Conservation (phyloP, 306 rosid species). For the Cucurbita pepo region DNA sequence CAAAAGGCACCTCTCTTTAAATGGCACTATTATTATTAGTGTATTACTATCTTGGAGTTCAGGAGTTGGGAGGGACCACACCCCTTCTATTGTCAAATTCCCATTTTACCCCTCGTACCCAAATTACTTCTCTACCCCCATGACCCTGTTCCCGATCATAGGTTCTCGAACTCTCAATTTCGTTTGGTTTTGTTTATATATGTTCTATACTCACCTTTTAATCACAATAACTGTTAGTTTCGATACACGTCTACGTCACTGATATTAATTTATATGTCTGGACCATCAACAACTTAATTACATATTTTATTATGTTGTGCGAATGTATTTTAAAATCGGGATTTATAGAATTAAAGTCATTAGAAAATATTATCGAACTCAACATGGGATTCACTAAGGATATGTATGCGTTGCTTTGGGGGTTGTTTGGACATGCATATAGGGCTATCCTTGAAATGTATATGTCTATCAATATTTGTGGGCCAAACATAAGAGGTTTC, state of each 20-base stretch:
- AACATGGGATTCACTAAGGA: not conserved
- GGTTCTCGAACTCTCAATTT: not conserved
- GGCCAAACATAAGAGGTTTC: constrained; percentile 6
- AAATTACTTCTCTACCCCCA: not conserved
- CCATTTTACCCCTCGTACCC: too few species aligned
- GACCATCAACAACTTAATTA: too few species aligned
- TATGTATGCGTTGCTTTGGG: not conserved
- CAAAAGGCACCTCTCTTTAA: not conserved
- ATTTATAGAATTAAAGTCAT: not conserved
- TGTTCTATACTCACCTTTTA: too few species aligned
- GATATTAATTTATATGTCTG: too few species aligned
- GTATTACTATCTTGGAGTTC: too few species aligned
- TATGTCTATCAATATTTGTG: not conserved
- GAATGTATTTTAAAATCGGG: not conserved
- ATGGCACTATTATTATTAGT: not conserved
- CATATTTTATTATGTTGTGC: too few species aligned
- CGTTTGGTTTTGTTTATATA: not conserved
- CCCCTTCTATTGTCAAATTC: not conserved
- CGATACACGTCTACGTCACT: too few species aligned
- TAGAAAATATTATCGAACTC: not conserved
- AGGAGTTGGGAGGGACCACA: not conserved
- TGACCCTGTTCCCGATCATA: not conserved
- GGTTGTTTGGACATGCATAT: not conserved
- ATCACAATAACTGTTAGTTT: too few species aligned
- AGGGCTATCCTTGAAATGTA: not conserved